Evolutionary conservation across 176 grass and related monocot genomes (phyloP).

Genomic region (Oryza coarctata): DNA sequence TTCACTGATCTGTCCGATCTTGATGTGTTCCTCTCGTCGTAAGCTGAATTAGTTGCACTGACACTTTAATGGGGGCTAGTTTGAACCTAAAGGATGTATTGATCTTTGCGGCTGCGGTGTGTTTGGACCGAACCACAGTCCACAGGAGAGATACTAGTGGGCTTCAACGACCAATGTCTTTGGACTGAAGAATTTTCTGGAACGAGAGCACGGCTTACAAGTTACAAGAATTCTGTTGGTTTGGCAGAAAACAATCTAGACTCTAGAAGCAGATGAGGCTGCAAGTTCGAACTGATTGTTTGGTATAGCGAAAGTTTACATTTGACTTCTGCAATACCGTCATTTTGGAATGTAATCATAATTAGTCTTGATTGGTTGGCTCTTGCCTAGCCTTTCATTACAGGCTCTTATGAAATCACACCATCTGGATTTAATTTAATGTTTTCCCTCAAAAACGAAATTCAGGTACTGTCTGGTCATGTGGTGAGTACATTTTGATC

Average conservation of each 20-base stretch:
- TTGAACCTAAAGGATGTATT: not conserved
- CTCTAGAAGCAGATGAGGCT: not conserved
- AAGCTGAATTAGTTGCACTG: not conserved
- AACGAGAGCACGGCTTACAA: not conserved
- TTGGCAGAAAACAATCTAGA: not conserved
- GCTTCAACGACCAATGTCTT: constrained; percentile 16
- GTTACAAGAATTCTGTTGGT: not conserved
- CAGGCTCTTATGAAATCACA: not conserved
- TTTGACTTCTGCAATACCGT: constrained; percentile 8
- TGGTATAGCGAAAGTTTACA: not conserved
- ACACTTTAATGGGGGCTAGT: constrained; percentile 12
- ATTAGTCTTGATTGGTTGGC: not conserved
- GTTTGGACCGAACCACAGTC: constrained; percentile 18
- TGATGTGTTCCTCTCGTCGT: not conserved
- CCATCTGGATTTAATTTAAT: not conserved
- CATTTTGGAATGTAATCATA: not conserved
- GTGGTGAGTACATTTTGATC: not conserved
- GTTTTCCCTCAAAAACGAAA: not conserved
- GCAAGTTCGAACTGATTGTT: not conserved
- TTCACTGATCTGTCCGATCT: not conserved
- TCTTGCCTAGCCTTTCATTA: not conserved
- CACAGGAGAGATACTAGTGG: not conserved
- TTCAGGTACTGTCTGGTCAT: not conserved
- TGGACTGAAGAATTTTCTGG: not conserved
- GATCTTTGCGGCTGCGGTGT: constrained; percentile 6